Percentiles rank a stretch among this genome's conserved stretches.
phyloP scores from a whole-genome alignment of 192 early-diverging fungal genomes.

The Coemansia sp. region DNA sequence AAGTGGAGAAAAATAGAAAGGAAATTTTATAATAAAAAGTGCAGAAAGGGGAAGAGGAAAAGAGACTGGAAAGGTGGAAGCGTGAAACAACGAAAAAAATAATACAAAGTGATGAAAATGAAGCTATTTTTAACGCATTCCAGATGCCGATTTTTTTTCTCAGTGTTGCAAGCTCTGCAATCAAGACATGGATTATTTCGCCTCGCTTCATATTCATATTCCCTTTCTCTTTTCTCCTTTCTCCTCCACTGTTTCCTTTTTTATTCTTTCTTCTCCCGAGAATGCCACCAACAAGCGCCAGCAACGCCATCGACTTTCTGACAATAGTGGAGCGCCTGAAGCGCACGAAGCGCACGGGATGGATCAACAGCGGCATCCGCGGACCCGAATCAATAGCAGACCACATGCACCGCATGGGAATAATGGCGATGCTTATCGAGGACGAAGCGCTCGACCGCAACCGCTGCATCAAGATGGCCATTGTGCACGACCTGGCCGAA shows the following conservation, averaged over 20 bases:
- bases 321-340: slow-evolving; percentile 81
- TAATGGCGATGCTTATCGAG: slow-evolving; percentile 82
- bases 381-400: slow-evolving; percentile 86
- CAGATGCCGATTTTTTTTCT: too few species aligned
- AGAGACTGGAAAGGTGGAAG: background rate
- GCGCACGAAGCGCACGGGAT: slow-evolving; percentile 91
- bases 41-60: background rate
- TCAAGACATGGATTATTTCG: too few species aligned
- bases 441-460: slow-evolving; percentile 65
- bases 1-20: too few species aligned
- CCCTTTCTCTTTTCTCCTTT: too few species aligned
- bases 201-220: too few species aligned
- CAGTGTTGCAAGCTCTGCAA: too few species aligned
- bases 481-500: slow-evolving; percentile 94
- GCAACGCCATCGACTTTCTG: slow-evolving; percentile 70
- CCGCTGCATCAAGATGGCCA: slow-evolving; percentile 84
- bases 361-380: slow-evolving; percentile 72
- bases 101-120: too few species aligned
- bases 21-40: background rate
- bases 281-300: slow-evolving; percentile 9
- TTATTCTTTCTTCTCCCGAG: too few species aligned
- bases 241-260: too few species aligned
- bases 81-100: background rate
- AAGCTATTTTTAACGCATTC: too few species aligned
- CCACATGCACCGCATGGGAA: slow-evolving; percentile 94